phyloP scores from a whole-genome alignment of 495 filamentous ascomycete genomes.

The Talaromyces liani region DNA sequence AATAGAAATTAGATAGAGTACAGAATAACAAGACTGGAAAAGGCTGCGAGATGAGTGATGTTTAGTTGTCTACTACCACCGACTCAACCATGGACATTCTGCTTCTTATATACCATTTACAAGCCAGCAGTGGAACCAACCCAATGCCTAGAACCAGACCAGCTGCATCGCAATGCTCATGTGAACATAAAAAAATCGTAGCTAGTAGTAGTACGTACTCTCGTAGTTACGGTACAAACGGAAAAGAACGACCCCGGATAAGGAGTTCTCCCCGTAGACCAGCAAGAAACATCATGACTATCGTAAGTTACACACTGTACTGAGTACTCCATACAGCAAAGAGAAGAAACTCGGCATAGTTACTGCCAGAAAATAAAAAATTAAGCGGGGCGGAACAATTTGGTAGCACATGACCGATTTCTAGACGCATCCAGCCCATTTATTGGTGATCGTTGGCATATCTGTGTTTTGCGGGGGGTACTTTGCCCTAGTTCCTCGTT shows the following conservation, averaged over 20 bases:
- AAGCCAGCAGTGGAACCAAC: background rate
- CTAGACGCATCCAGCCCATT: constrained; percentile 2
- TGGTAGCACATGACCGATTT: constrained; percentile 2
- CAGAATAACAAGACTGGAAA: constrained; percentile 6
- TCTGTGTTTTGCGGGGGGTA: background rate
- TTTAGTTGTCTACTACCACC: background rate
- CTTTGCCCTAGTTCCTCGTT: too few species aligned
- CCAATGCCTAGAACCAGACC: background rate
- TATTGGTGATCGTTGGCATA: background rate
- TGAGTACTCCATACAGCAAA: background rate
- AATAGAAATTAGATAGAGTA: background rate
- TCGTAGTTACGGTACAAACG: background rate
- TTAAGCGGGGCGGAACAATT: background rate
- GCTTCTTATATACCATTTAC: constrained; percentile 1
- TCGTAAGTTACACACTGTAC: background rate
- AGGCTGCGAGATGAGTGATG: background rate
- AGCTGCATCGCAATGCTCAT: background rate
- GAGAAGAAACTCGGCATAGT: background rate
- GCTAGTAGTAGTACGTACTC: background rate
- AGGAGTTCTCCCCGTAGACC: background rate
- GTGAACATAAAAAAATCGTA: background rate
- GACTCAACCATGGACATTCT: background rate
- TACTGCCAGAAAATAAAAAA: background rate
- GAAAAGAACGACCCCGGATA: background rate
- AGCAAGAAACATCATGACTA: background rate